Evolutionary conservation across 352 stramenopile species (phyloP).

Genomic region (Globisporangium acanthophoron): DNA sequence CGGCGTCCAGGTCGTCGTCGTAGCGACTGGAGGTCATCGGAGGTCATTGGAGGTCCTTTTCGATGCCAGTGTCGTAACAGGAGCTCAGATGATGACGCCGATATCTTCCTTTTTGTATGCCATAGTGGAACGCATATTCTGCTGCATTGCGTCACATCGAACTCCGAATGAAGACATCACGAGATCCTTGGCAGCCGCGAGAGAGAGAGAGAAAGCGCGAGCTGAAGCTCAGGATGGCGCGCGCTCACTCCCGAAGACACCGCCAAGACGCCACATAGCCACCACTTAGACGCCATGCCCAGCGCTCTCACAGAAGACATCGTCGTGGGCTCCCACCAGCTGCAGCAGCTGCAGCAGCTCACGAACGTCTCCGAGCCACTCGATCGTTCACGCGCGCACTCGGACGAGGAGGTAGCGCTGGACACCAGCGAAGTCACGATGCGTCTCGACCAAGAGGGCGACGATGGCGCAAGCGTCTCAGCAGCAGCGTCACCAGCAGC

Average conservation of each 20-base stretch:
- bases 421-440: slow-evolving; percentile 1
- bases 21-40: too few species aligned
- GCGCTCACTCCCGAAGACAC: neutral
- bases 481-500: neutral
- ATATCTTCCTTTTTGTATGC: too few species aligned
- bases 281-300: neutral
- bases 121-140: too few species aligned
- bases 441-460: neutral
- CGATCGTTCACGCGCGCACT: neutral
- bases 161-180: neutral
- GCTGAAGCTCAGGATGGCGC: neutral
- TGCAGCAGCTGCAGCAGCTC: neutral
- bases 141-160: too few species aligned
- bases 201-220: too few species aligned
- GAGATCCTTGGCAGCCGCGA: neutral
- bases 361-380: neutral
- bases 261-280: neutral
- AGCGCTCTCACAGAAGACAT: neutral
- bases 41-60: neutral
- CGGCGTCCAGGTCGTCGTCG: neutral
- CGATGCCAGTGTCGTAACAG: neutral
- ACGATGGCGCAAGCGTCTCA: neutral
- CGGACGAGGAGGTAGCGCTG: neutral
- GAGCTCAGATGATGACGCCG: neutral
- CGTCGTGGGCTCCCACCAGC: neutral